Base-by-base conservation (phyloP, 2,329 filamentous ascomycete species). In the Fusarium sp. region DNA sequence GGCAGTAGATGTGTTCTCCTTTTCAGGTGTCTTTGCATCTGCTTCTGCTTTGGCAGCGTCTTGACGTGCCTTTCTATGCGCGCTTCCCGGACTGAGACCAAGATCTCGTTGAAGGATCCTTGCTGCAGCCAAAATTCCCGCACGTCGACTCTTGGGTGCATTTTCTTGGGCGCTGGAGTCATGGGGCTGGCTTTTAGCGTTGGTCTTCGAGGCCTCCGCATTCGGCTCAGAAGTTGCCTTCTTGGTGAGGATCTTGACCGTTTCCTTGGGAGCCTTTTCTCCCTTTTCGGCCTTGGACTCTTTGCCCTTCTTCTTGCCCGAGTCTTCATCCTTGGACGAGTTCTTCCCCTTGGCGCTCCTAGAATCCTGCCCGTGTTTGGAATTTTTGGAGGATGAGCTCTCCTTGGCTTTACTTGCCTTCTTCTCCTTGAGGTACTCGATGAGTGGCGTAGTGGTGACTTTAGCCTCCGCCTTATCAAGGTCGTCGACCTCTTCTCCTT, bases 391-490 rank as follows among this genome's bases (percentile, higher is more conserved):
- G 5, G 79, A 76, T 7, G 76, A 64, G 38, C 84, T 83, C 63
- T 92, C 89, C 75, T 90, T 91, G 25, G 80, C 83, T 78, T 89
- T 91, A 72, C 90, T 94, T 19, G 94, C 94, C 83, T 97, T 98
- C 83, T 97, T 97, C 80, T 98, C 95, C 73, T 93, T 93, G 39
- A 98, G 86, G 73, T 91, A 97, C 78, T 98, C 94, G 60, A 98
- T 93, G 58, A 99, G 83, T 0, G 96, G 96, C 1, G 96, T 98
- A 1, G 91, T 95, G 29, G 90, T 94, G 54, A 93, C 86, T 77
- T 93, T 93, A 39, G 80, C 70, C 57, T 88, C 87, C 7, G 86
- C 81, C 44, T 87, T 87, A 18, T 82, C 73, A 21, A 82, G 69
- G 18, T 86, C 83, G 15, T 83, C 83, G 8, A 69, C 77, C 10